Percentiles rank a stretch among this genome's conserved stretches.
Conservation (phyloP, 1,284 basidiomycete species). For the Rhizoctonia solani region DNA sequence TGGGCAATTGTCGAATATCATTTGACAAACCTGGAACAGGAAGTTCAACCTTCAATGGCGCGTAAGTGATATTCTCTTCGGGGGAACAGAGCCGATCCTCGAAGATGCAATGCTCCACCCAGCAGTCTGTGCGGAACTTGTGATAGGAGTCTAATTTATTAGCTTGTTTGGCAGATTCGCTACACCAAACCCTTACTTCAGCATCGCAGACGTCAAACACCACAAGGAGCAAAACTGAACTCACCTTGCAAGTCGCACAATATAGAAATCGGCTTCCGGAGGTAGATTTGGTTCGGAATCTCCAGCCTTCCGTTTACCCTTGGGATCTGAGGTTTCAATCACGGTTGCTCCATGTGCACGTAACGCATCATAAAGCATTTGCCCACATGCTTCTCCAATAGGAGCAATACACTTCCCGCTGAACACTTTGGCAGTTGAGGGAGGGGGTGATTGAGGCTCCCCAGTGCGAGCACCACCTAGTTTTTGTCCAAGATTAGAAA, state of each 20-base stretch:
- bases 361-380: conserved; percentile 16
- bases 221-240: too few species aligned
- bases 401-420: conserved; percentile 30
- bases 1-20: background rate
- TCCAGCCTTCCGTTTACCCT: conserved; percentile 42
- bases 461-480: background rate
- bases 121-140: conserved; percentile 78
- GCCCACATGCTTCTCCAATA: conserved; percentile 11
- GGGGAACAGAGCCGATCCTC: conserved; percentile 63
- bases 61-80: conserved; percentile 64
- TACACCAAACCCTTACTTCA: conserved; percentile 41
- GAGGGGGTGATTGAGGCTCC: conserved; percentile 5
- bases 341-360: conserved; percentile 17
- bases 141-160: conserved; percentile 49
- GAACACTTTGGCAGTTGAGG: conserved; percentile 17
- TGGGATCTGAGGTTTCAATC: conserved; percentile 18
- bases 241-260: conserved; percentile 73
- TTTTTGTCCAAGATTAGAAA: background rate
- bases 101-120: conserved; percentile 76
- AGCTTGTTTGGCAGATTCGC: conserved; percentile 61
- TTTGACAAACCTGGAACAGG: conserved; percentile 56
- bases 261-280: conserved; percentile 62
- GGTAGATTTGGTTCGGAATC: conserved; percentile 58
- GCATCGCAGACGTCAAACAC: background rate
- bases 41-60: conserved; percentile 57